A percentile compares a stretch with the other conserved stretches of the same genome.
Evolutionary conservation across 1,139 yeast genomes (phyloP).

Genomic region (Yarrowia galli): DNA sequence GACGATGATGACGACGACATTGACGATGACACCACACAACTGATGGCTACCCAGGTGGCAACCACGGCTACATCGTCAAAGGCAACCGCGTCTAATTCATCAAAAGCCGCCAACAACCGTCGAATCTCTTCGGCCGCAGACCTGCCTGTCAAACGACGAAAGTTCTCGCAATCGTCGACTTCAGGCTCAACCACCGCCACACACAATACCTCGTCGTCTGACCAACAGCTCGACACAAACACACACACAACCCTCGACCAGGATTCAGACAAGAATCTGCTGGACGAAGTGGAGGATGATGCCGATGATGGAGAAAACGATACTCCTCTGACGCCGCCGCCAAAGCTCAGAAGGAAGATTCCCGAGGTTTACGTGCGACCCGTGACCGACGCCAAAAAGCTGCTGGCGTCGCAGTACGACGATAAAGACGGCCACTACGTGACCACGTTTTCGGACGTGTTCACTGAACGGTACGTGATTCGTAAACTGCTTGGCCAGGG

Average conservation of each 20-base stretch:
- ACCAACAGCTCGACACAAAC: constrained; percentile 38
- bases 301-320: constrained; percentile 33
- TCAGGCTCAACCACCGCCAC: constrained; percentile 40
- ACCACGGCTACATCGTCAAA: constrained; percentile 1
- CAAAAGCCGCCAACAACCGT: background rate
- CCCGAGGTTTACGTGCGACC: constrained; percentile 48
- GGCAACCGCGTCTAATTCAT: background rate
- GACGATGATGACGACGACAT: constrained; percentile 42
- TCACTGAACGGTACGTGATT: constrained; percentile 56
- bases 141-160: constrained; percentile 22
- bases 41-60: background rate
- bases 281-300: constrained; percentile 9
- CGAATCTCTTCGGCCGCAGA: constrained; percentile 7
- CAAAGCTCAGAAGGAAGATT: constrained; percentile 47
- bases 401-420: constrained; percentile 44
- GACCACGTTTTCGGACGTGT: constrained; percentile 49
- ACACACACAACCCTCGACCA: constrained; percentile 39
- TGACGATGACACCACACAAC: background rate
- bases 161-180: constrained; percentile 13
- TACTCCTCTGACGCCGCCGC: constrained; percentile 42
- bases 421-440: constrained; percentile 55
- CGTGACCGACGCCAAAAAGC: constrained; percentile 44
- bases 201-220: constrained; percentile 39
- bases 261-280: constrained; percentile 16
- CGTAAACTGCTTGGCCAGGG: constrained; percentile 80